Conservation (phyloP, 2,329 filamentous ascomycete genomes). For the Cladosporium sphaerospermum region DNA sequence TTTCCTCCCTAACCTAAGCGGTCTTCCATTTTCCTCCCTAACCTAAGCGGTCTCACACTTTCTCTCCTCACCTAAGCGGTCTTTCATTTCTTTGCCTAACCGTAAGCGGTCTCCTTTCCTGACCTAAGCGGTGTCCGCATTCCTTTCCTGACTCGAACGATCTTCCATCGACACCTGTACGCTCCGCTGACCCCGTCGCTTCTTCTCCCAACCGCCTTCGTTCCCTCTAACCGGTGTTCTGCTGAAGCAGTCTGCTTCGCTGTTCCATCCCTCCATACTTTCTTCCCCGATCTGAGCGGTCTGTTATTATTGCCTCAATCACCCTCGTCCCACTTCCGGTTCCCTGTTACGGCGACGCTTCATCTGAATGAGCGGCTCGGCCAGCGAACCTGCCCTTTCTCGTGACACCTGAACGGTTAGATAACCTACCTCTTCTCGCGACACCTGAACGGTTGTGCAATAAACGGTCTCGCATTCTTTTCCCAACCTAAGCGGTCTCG, state of each 20-base stretch:
- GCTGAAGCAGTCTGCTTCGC: background rate
- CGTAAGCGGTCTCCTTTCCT: background rate
- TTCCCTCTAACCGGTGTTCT: background rate
- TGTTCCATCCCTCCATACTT: background rate
- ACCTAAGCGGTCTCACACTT: background rate
- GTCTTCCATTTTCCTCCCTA: background rate
- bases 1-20: background rate
- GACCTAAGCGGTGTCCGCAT: background rate
- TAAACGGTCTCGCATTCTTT: background rate
- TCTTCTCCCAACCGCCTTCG: background rate
- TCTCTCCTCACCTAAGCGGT: background rate
- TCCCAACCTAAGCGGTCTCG: background rate
- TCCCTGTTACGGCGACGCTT: background rate
- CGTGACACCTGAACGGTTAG: background rate
- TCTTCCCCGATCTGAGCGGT: background rate
- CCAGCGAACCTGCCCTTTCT: background rate
- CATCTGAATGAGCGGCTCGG: background rate
- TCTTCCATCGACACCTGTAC: background rate
- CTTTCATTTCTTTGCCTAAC: background rate
- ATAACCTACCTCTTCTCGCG: background rate
- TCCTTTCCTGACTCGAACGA: background rate
- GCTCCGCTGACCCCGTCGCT: background rate
- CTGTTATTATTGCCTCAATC: background rate
- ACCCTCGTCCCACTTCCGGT: background rate
- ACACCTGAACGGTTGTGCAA: background rate